phyloP scores from a whole-genome alignment of 768 basidiomycete genomes.

The Cubamyces sp. region DNA sequence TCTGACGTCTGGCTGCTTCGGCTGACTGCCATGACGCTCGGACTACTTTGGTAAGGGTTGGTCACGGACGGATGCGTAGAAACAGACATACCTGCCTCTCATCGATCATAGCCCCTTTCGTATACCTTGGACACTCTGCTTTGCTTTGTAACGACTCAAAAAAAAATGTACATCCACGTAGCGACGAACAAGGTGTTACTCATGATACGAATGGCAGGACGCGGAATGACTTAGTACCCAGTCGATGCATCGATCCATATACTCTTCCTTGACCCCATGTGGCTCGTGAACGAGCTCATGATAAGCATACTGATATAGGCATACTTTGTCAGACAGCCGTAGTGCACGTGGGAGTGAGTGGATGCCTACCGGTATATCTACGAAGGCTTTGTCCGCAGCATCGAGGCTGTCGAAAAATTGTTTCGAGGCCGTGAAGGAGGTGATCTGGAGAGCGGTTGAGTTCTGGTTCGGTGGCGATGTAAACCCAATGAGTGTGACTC shows the following conservation, averaged over 20 bases:
- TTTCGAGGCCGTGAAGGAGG: background rate
- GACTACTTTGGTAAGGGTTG: too few relatives aligned
- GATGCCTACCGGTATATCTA: background rate
- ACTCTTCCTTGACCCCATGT: conserved; percentile 61
- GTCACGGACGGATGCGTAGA: too few relatives aligned
- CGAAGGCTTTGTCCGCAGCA: conserved; percentile 2
- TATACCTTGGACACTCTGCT: too few relatives aligned
- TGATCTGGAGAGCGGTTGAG: background rate
- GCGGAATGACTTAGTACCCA: conserved; percentile 43
- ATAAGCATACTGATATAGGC: conserved; percentile 55
- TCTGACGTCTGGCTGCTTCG: too few relatives aligned
- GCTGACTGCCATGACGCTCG: too few relatives aligned
- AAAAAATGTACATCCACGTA: too few relatives aligned
- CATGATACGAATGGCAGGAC: too few relatives aligned
- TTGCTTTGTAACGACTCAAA: too few relatives aligned
- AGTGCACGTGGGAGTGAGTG: conserved; percentile 43
- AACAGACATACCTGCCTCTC: too few relatives aligned
- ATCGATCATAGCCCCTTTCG: too few relatives aligned
- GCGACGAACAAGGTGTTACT: too few relatives aligned
- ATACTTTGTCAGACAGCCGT: conserved; percentile 20
- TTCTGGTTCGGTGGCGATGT: too few relatives aligned
- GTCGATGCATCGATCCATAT: conserved; percentile 54
- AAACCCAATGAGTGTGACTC: background rate
- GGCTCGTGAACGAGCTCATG: conserved; percentile 81
- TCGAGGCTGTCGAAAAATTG: background rate